phyloP scores from a whole-genome alignment of 129 eudicot genomes.

The Sambucus nigra region DNA sequence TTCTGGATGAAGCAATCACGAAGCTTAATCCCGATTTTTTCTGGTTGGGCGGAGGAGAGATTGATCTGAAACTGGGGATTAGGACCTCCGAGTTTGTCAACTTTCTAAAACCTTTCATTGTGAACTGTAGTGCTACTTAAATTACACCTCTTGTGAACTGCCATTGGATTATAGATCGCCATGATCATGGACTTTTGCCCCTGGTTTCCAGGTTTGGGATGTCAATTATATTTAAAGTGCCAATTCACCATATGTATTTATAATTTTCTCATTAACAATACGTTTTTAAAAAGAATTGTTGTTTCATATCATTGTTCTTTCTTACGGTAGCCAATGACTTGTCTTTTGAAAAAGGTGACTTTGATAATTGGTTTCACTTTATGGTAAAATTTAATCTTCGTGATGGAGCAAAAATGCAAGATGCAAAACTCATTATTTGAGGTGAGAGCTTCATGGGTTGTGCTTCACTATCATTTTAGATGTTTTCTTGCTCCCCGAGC shows the following conservation, averaged over 20 bases:
- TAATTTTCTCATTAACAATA: too few relatives aligned
- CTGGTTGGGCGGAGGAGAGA: conserved; percentile 98
- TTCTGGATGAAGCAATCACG: conserved; percentile 84
- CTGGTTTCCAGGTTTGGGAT: conserved; percentile 10
- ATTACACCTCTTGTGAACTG: neutral
- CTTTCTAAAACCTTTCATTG: conserved; percentile 38
- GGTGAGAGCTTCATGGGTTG: too few relatives aligned
- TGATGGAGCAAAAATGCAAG: too few relatives aligned
- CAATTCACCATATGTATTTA: neutral
- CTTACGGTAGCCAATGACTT: too few relatives aligned
- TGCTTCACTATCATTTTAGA: too few relatives aligned
- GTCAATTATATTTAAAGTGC: neutral
- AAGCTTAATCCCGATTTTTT: conserved; percentile 79
- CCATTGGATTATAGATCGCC: neutral
- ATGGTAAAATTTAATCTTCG: too few relatives aligned
- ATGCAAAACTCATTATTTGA: too few relatives aligned
- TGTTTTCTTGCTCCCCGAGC: too few relatives aligned
- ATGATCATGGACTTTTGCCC: neutral
- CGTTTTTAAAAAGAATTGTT: too few relatives aligned
- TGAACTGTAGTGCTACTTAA: conserved; percentile 38
- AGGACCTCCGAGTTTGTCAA: conserved; percentile 40
- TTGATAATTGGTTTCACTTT: too few relatives aligned
- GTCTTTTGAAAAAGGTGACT: too few relatives aligned
- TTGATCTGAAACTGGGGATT: conserved; percentile 54
- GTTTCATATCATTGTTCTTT: too few relatives aligned